Evolutionary conservation across 306 rosid genomes (phyloP), one percentile per base, ranked within the genome.

Genomic region (Gastrolobium bilobum): DNA sequence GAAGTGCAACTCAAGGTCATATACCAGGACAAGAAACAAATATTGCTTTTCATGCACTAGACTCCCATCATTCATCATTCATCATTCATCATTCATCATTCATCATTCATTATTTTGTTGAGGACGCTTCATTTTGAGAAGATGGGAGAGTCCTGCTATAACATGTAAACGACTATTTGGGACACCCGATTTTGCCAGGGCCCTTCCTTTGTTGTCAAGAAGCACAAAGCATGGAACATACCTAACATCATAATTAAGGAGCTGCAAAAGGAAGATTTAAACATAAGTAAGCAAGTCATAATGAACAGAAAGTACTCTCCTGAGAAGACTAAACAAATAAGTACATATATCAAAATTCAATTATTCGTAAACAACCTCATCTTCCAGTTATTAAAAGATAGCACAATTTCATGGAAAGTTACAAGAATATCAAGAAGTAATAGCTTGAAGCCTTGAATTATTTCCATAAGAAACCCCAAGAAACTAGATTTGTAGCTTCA

Each of bases 221-320:
- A 92, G 81, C 67, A 94, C 96, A 76, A 94, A 94, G 88, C 97
- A 94, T 7, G 97, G 98, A 34, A 94, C 98, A 76, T 94, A 94
- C 65, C 84, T 76, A 44, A 94, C 89, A 79, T 86, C 98, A 77
- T 94, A 94, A 76, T 90, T 90, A 75, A 94, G 94, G 54, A 90
- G 89, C 98, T 94, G 92, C 90, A 90, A 44, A 15, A 60, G 39
- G 35, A 82, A 53, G 7, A 35, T 63, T 50, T 37, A 51, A 74
- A 34, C 71, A 51, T 47, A 37, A 52, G 43, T 70, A 83, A 82
- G 77, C 59, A 66, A 52, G 10, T 53, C 73, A 76, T 11, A 52
- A 39, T 65, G 42, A 30, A 73, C 13, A 40, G 62, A 71, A 20
- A 38, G n/a, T 15, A 33, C 26, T 20, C 38, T 37, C 33, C 35